Evolutionary conservation across 192 early-diverging fungal species (phyloP).

Genomic region (Coemansia sp.): DNA sequence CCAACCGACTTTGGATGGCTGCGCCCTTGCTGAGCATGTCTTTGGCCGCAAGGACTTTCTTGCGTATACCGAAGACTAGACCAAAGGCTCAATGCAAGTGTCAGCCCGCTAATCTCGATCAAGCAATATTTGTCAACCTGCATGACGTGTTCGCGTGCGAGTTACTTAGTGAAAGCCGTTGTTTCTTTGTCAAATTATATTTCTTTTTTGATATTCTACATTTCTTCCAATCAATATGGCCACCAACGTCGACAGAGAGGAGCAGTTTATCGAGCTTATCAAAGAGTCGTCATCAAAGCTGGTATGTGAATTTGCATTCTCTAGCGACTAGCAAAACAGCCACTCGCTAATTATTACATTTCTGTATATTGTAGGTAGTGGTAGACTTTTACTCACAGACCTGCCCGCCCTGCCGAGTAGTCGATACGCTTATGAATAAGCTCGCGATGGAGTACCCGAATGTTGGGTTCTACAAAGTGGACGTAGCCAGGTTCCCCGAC

Average conservation of each 20-base stretch:
- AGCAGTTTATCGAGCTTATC: constrained; percentile 47
- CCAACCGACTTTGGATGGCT: constrained; percentile 55
- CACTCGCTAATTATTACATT: not conserved
- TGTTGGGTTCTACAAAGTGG: constrained; percentile 51
- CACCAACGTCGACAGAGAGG: constrained; percentile 34
- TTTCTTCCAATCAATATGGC: constrained; percentile 22
- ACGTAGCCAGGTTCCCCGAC: constrained; percentile 33
- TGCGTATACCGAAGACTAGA: constrained; percentile 48
- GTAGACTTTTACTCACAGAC: constrained; percentile 49
- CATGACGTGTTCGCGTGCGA: not conserved
- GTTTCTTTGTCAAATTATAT: constrained; percentile 1
- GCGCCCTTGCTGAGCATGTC: constrained; percentile 45
- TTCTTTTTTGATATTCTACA: not conserved
- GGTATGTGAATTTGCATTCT: constrained; percentile 15
- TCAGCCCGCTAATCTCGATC: not conserved
- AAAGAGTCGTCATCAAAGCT: constrained; percentile 41
- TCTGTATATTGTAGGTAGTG: constrained; percentile 24
- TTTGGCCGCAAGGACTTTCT: constrained; percentile 55
- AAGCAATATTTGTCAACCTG: not conserved
- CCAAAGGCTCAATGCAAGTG: not conserved
- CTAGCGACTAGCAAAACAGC: not conserved
- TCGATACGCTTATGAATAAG: constrained; percentile 25
- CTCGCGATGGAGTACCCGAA: constrained; percentile 22
- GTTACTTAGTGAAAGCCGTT: too few species aligned
- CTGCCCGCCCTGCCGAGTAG: constrained; percentile 46